Conservation (phyloP, 768 basidiomycete species). For the Ramaria sp. region DNA sequence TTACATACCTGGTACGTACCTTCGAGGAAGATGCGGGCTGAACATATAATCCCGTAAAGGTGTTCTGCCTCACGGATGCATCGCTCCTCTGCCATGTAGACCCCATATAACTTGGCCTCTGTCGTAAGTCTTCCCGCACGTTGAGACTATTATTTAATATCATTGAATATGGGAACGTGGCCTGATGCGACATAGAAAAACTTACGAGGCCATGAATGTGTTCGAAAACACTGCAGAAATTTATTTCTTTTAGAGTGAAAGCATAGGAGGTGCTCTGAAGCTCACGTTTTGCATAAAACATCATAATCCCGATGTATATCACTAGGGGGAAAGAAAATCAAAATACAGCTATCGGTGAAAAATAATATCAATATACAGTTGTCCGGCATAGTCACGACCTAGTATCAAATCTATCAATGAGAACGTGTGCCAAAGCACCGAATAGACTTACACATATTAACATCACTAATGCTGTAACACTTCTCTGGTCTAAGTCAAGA, state of each 20-base stretch:
- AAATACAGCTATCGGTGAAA: not conserved
- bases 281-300: not conserved
- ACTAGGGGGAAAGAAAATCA: not conserved
- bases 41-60: too few species aligned
- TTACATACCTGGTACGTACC: too few species aligned
- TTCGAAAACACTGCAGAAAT: not conserved
- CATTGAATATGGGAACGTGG: too few species aligned
- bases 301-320: not conserved
- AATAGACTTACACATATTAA: not conserved
- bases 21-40: too few species aligned
- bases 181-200: too few species aligned
- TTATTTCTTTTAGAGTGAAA: not conserved
- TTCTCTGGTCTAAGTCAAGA: not conserved
- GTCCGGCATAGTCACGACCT: not conserved
- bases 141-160: too few species aligned
- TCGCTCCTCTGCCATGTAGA: too few species aligned
- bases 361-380: not conserved
- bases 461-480: not conserved
- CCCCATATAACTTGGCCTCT: too few species aligned
- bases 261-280: not conserved
- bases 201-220: not conserved
- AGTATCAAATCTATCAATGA: not conserved
- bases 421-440: not conserved
- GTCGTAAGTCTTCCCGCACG: too few species aligned
- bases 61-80: too few species aligned